Evolutionary conservation across 192 early-diverging fungal genomes (phyloP).

Genomic region (Geranomyces variabilis): DNA sequence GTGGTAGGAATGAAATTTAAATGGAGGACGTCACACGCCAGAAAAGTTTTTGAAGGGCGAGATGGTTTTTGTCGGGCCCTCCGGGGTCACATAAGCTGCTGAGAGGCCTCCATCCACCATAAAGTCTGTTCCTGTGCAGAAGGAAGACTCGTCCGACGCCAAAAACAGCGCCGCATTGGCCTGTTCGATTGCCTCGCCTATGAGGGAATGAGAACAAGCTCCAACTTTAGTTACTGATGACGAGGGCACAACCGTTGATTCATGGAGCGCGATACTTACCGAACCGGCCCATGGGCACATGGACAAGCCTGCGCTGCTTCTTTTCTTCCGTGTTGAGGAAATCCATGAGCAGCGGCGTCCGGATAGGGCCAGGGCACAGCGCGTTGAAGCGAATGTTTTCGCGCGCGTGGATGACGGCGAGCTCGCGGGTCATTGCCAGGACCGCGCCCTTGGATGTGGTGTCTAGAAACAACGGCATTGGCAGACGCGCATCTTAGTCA

Average conservation of each 20-base stretch:
- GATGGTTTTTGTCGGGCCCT: constrained; percentile 21
- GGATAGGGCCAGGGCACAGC: constrained; percentile 79
- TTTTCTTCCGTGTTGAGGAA: constrained; percentile 84
- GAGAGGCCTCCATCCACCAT: constrained; percentile 79
- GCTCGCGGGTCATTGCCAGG: constrained; percentile 81
- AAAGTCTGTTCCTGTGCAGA: constrained; percentile 82
- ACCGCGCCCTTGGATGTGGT: constrained; percentile 89
- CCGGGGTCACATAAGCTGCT: constrained; percentile 65
- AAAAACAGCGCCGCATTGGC: constrained; percentile 81
- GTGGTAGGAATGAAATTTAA: too few species aligned
- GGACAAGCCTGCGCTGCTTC: constrained; percentile 76
- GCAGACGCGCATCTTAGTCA: too few species aligned
- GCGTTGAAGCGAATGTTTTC: constrained; percentile 86
- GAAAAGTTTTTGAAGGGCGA: constrained; percentile 23
- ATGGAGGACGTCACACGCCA: constrained; percentile 20
- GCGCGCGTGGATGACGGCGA: constrained; percentile 81
- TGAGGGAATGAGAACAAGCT: not conserved
- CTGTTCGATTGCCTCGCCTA: constrained; percentile 83
- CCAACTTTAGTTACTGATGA: not conserved
- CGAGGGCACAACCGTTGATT: constrained; percentile 9
- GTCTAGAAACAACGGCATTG: constrained; percentile 45
- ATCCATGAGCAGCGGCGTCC: constrained; percentile 80
- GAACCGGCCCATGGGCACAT: constrained; percentile 83
- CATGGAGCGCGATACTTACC: constrained; percentile 45
- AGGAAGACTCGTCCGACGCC: constrained; percentile 77